Evolutionary conservation across 176 grass and related monocot genomes (phyloP), one percentile per base, ranked within the genome.

Genomic region (Bothriochloa decipiens): DNA sequence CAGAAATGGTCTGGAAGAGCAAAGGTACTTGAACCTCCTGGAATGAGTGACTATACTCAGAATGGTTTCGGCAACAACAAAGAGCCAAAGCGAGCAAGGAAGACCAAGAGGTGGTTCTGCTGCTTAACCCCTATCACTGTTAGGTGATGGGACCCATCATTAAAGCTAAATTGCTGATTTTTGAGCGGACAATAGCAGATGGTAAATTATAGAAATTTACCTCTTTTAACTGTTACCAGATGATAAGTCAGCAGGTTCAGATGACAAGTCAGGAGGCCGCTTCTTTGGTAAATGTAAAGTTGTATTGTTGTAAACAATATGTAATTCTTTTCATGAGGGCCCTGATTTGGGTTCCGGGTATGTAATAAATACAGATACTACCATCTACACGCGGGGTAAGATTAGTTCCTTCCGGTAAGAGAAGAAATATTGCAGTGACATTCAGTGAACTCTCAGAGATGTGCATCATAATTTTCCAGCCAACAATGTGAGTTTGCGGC

Each of bases 251-350:
- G n/a, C n/a, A n/a, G n/a, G 33, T 35, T 35, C 33, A 35, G 33
- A 35, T 35, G 33, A 35, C 33, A 35, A 35, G 29, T 33, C 65
- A 12, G 25, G 65, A 66, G 20, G 36, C 45, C 45, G 36, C 7
- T 36, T 82, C 43, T 65, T 78, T 32, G 66, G 25, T 73, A 82
- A 81, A 78, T 86, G 43, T 90, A 67, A 82, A 78, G 22, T 26
- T 58, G 66, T 64, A 49, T 86, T 86, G 78, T 82, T 86, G 83
- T 86, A 86, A 83, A 83, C 73, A 78, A 16, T 69, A 67, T 77
- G 42, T 72, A n/a, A 27, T 55, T 32, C 0, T 72, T 72, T 71
- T 18, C 35, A 75, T 3, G 45, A 81, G 45, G 11, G 33, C 62
- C 74, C 18, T 67, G 13, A 43, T 33, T 57, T 43, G 8, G 32